Evolutionary conservation across 495 filamentous ascomycete species (phyloP).

Genomic region (Penicillium dipodomyicola): DNA sequence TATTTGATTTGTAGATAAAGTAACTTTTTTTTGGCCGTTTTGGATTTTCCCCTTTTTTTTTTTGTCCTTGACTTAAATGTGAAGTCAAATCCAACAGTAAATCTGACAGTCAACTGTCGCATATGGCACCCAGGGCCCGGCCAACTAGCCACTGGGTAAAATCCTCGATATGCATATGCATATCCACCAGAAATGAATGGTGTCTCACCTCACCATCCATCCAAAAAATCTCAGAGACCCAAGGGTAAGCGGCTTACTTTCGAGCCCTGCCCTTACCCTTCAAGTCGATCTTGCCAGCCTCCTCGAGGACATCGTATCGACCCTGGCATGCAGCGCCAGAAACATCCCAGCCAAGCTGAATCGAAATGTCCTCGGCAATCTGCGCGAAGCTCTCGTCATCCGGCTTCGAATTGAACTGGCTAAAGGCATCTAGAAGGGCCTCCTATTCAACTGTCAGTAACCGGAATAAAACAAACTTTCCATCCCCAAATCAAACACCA

Average conservation of each 20-base stretch:
- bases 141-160: conserved; percentile 3
- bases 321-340: background rate
- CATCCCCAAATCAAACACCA: background rate
- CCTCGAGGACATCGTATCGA: background rate
- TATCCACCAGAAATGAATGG: background rate
- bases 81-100: background rate
- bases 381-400: background rate
- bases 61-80: background rate
- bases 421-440: background rate
- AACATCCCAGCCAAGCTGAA: background rate
- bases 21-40: background rate
- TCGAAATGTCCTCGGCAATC: background rate
- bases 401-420: background rate
- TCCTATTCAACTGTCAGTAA: conserved; percentile 1
- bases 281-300: background rate
- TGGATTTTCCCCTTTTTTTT: background rate
- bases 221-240: background rate
- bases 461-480: background rate
- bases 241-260: background rate
- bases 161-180: background rate
- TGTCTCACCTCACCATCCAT: conserved; percentile 1
- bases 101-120: background rate
- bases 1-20: background rate
- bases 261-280: background rate
- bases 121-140: background rate